Percentiles rank a stretch among this genome's conserved stretches.
Conservation (phyloP, 169 alveolate species). For the Cryptosporidium ubiquitum region DNA sequence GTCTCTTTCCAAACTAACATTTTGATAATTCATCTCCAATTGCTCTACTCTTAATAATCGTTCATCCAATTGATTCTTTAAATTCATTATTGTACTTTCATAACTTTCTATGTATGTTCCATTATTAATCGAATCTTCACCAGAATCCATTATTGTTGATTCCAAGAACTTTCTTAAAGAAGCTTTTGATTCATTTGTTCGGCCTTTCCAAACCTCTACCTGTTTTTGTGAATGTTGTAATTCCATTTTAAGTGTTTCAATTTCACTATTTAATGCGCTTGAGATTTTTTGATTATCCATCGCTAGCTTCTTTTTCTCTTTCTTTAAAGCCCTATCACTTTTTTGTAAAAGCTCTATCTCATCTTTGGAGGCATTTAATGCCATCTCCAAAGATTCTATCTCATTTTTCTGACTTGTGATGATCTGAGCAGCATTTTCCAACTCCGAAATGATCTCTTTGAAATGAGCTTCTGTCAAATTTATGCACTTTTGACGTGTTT, state of each 20-base stretch:
- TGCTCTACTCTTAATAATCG: conserved; percentile 43
- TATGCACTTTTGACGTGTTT: conserved; percentile 25
- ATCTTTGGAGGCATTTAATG: not conserved
- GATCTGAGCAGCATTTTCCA: conserved; percentile 60
- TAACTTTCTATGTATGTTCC: conserved; percentile 36
- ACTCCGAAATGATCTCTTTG: conserved; percentile 33
- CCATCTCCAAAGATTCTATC: conserved; percentile 32
- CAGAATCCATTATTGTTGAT: conserved; percentile 63
- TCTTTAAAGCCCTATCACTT: not conserved
- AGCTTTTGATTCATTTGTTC: conserved; percentile 57
- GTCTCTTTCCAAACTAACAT: conserved; percentile 1
- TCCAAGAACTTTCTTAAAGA: conserved; percentile 66
- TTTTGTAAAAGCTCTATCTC: conserved; percentile 48
- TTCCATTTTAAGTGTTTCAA: conserved; percentile 60
- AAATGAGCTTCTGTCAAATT: conserved; percentile 44
- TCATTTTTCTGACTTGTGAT: conserved; percentile 46
- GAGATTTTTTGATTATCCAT: conserved; percentile 55
- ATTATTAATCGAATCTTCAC: not conserved
- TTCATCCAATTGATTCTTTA: conserved; percentile 67
- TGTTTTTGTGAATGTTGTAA: conserved; percentile 59
- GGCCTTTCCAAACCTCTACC: conserved; percentile 66
- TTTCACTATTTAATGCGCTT: conserved; percentile 30
- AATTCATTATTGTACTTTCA: conserved; percentile 55
- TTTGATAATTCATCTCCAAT: conserved; percentile 45
- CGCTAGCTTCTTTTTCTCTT: conserved; percentile 22